Conservation (phyloP, 331 rosid species). For the Dryas integrifolia region DNA sequence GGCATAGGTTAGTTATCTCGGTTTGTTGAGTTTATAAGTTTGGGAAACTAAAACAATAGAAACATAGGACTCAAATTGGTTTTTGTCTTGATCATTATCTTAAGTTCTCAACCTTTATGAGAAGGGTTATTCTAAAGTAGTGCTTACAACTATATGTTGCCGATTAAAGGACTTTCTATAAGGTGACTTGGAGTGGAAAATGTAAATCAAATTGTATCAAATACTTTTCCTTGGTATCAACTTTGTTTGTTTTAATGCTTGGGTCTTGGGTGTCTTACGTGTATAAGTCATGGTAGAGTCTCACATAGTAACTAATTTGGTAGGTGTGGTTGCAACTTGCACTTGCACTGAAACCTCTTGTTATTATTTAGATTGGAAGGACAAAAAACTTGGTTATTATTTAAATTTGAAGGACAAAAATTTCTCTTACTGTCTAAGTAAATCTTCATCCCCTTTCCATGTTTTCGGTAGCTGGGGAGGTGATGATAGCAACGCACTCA, state of each 20-base stretch:
- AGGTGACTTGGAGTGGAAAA: background rate
- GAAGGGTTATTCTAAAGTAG: background rate
- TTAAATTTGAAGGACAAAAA: background rate
- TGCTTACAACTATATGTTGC: background rate
- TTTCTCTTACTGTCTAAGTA: background rate
- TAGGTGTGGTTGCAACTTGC: background rate
- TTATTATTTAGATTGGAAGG: background rate
- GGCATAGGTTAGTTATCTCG: background rate
- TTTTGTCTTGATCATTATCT: background rate
- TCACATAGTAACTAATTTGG: background rate
- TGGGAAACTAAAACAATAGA: background rate
- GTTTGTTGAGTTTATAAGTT: background rate
- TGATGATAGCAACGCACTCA: conserved; percentile 49
- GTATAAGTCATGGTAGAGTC: no score
- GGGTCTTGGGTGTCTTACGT: background rate
- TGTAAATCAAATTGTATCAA: background rate
- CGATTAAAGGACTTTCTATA: background rate
- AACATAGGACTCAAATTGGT: background rate
- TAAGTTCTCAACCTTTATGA: background rate
- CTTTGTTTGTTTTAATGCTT: background rate
- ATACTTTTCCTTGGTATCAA: background rate
- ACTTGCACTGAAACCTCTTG: background rate
- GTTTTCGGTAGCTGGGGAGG: conserved; percentile 38
- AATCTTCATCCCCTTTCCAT: background rate
- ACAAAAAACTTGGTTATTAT: no score